Evolutionary conservation across 257 asterid species (phyloP).

Genomic region (Plantago ovata): DNA sequence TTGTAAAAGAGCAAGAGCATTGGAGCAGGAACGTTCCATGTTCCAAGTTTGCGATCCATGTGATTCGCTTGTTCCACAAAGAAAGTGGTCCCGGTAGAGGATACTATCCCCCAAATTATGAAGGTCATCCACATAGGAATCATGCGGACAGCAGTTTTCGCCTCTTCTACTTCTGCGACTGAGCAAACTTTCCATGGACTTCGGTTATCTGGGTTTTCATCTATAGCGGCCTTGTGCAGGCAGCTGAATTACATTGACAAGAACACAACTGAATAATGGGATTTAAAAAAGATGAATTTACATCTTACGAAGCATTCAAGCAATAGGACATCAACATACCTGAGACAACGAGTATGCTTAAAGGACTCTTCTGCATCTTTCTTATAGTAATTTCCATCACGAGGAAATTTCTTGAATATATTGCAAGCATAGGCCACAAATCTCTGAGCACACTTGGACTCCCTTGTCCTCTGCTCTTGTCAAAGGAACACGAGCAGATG

Average conservation of each 20-base stretch:
- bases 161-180: constrained; percentile 28
- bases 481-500: not conserved
- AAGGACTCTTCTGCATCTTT: not conserved
- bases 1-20: not conserved
- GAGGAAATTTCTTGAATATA: not conserved
- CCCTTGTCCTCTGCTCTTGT: not conserved
- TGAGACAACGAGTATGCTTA: not conserved
- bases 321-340: not conserved
- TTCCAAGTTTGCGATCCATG: constrained; percentile 30
- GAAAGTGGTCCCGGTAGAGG: constrained; percentile 40
- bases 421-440: constrained; percentile 2
- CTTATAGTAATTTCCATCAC: not conserved
- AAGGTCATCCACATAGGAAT: constrained; percentile 41
- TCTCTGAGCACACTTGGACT: not conserved
- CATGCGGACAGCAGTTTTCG: constrained; percentile 30
- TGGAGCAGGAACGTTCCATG: constrained; percentile 16
- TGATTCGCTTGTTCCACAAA: constrained; percentile 40
- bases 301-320: not conserved
- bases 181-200: constrained; percentile 10
- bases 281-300: not conserved
- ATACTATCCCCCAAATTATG: constrained; percentile 33
- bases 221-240: constrained; percentile 15
- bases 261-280: not conserved
- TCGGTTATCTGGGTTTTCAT: not conserved
- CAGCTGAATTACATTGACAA: not conserved